Evolutionary conservation across 1,139 yeast species (phyloP), one percentile per base, ranked within the genome.

Genomic region (Blastobotrys ciferrii): DNA sequence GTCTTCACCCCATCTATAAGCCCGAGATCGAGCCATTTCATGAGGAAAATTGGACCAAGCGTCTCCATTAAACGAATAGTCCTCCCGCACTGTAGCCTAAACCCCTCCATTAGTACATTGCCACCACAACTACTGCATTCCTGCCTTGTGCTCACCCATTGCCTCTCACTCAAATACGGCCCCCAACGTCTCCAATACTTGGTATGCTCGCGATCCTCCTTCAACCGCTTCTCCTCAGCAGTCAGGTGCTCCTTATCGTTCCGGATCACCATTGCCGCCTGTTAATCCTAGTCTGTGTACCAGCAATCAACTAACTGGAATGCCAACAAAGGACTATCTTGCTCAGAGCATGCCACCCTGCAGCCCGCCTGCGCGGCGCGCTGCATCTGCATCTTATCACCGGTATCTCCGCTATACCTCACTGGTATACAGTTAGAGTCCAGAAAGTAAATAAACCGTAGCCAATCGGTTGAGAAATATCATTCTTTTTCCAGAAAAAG

Each of bases 1-100:
- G 65, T 91, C 98, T 67, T 91, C 98, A 43, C 96, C 96, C 98
- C 98, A 91, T 47, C 98, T 76, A 64, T 87, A 91, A 14, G 87
- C 81, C 62, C 98, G 75, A 23, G 94, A 80, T 55, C 82, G 76
- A 2, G 95, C 87, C 55, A 87, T 91, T 53, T 87, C 95, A 66
- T 89, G 89, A 7, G 95, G 89, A 67, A 91, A 91, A 59, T 84
- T 81, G 32, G 83, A 77, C 98, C 98, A 91, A 2, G 97, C 97
- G 58, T 89, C 92, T 42, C 98, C 98, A 60, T 84, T 61, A 32
- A 56, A 58, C 9, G 96, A 86, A 67, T 91, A 91, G 65, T 91
- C 98, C 67, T 91, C 97, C 54, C 97, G 74, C 7, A 92, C 97
- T 0, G 95, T 86, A 23, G 95, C 87, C 67, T 61, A 46, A 7